phyloP scores from a whole-genome alignment of 1,139 yeast genomes.

The Candida pseudoviswanathii region DNA sequence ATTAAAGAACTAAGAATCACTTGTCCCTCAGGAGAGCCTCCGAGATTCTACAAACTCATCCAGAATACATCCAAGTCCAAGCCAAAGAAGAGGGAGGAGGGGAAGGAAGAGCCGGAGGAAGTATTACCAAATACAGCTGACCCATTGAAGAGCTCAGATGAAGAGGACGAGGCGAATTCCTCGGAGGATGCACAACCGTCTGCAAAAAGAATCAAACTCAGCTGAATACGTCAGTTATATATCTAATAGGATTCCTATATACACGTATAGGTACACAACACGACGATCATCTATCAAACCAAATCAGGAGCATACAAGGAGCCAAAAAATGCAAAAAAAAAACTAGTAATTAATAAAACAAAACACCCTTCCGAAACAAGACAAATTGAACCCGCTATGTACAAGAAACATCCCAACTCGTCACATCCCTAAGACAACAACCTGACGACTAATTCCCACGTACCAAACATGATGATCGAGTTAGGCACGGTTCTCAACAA shows the following conservation, averaged over 20 bases:
- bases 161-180: conserved; percentile 5
- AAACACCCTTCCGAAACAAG: not conserved
- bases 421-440: conserved; percentile 44
- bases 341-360: conserved; percentile 3
- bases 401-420: conserved; percentile 4
- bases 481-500: conserved; percentile 95
- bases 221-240: conserved; percentile 4
- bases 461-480: conserved; percentile 97
- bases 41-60: conserved; percentile 42
- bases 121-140: not conserved
- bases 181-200: conserved; percentile 1
- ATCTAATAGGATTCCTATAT: conserved; percentile 11
- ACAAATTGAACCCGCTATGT: not conserved
- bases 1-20: conserved; percentile 27
- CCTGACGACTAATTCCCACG: conserved; percentile 93
- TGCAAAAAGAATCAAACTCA: conserved; percentile 11
- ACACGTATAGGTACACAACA: conserved; percentile 9
- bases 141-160: not conserved
- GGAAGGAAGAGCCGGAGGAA: not conserved
- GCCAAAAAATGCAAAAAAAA: not conserved
- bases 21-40: conserved; percentile 44
- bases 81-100: conserved; percentile 5
- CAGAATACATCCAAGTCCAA: conserved; percentile 25
- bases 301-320: not conserved
- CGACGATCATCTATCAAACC: conserved; percentile 1